These are phyloP conservation scores for Debaryomyces castellii DNA, from an alignment of 805 yeast species.

Conservation along the genomic window DNA sequence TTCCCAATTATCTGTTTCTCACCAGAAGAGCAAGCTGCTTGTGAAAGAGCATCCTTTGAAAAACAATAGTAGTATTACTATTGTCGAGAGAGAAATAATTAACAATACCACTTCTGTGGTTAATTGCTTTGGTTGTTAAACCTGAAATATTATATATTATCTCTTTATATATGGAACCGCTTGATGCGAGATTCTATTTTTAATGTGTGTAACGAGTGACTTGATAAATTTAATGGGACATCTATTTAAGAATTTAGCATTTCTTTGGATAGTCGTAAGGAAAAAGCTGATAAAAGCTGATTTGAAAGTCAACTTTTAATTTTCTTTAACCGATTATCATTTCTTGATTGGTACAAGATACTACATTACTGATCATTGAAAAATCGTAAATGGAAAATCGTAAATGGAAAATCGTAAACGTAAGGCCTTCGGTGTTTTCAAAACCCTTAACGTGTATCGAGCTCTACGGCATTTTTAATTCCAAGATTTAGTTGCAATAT, in stretches of 20 bases:
- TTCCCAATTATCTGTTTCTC: constrained; percentile 1
- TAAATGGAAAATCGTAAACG: not conserved
- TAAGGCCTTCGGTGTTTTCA: not conserved
- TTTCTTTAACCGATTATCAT: not conserved
- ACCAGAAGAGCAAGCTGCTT: not conserved
- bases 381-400: too few species aligned
- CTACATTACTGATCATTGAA: too few species aligned
- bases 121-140: not conserved
- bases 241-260: not conserved
- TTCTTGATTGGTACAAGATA: too few species aligned
- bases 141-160: not conserved
- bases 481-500: not conserved
- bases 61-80: not conserved
- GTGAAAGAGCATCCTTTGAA: not conserved
- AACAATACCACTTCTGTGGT: not conserved
- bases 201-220: not conserved
- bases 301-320: not conserved
- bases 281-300: too few species aligned
- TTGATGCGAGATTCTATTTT: not conserved
- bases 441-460: not conserved
- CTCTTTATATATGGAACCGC: not conserved
- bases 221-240: not conserved
- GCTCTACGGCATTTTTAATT: not conserved
- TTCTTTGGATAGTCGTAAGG: too few species aligned
- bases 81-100: constrained; percentile 1